Evolutionary conservation across 1,284 basidiomycete species (phyloP), one percentile per base, ranked within the genome.

Genomic region (Tylopilus sp.): DNA sequence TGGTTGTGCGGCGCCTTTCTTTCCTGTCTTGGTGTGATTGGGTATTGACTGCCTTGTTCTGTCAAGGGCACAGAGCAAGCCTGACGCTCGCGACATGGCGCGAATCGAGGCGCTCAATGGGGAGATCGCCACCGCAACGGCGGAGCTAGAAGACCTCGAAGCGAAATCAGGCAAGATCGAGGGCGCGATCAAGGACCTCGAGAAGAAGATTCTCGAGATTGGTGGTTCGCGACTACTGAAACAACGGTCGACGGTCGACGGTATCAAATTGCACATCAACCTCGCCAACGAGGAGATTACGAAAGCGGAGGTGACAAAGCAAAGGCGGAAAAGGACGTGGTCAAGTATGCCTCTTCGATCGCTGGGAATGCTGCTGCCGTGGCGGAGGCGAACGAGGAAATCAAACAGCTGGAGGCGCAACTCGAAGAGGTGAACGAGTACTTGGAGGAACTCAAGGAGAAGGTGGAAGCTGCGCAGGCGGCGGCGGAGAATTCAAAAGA

Each of bases 161-260:
- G 70, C 73, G 41, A 86, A 86, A 61, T 81, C 91, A 0, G 71
- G 73, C 18, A 75, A 76, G 20, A 93, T 98, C 61, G 85, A 91
- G 60, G 70, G 77, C 15, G 86, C 86, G 47, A 96, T 99, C 72
- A 83, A 87, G 60, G 82, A 77, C 7, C 81, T 97, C n/a, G 90
- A 98, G 69, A 78, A 91, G 67, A 90, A 91, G 72, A 95, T 98
- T 55, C 78, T 95, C 34, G 88, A 94, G 38, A 87, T 97, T 40
- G 93, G 94, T 46, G 93, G 93, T 36, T 85, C 93, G 24, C 84
- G 82, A 54, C 76, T 99, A 14, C 78, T 95, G 30, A 81, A 86
- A 18, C 94, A 97, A 64, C 88, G 87, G 63, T 92, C 91, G 50
- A 90, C 87, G 61, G 91, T 94, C 48, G 83, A 90, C 21, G 90